These are phyloP conservation scores for Saccharomyces cerevisiae DNA, from an alignment of 805 yeast genomes.

Conservation along the genomic window DNA sequence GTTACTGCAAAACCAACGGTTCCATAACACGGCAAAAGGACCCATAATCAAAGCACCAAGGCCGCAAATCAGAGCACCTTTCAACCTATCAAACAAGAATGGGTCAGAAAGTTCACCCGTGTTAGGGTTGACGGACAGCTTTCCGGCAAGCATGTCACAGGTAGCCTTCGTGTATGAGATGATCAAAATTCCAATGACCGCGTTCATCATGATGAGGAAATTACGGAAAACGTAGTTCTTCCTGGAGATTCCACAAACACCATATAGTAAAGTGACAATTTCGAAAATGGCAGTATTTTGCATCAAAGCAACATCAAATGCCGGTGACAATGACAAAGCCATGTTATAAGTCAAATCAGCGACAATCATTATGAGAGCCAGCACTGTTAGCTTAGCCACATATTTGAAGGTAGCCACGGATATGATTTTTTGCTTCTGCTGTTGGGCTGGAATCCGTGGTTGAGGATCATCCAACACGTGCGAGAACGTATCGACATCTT, in stretches of 20 bases:
- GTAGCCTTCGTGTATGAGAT: conserved; percentile 30
- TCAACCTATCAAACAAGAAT: conserved; percentile 29
- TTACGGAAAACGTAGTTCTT: conserved; percentile 21
- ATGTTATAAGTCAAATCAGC: conserved; percentile 17
- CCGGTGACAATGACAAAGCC: conserved; percentile 25
- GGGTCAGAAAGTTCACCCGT: conserved; percentile 32
- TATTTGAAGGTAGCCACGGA: conserved; percentile 5
- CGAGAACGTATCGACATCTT: not conserved
- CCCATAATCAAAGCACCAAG: conserved; percentile 26
- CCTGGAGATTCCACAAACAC: conserved; percentile 23
- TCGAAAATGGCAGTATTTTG: conserved; percentile 29
- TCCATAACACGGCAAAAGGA: conserved; percentile 27
- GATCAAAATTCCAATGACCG: conserved; percentile 23
- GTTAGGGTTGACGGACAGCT: conserved; percentile 24
- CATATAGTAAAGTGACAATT: conserved; percentile 26
- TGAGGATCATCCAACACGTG: not conserved
- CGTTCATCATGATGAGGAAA: conserved; percentile 24
- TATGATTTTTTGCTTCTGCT: not conserved
- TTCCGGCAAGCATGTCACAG: conserved; percentile 28
- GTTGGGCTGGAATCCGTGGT: not conserved
- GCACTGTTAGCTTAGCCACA: conserved; percentile 10
- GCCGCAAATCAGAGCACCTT: conserved; percentile 29
- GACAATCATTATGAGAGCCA: conserved; percentile 16
- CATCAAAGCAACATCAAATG: conserved; percentile 27
- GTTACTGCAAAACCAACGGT: conserved; percentile 19